phyloP scores from a whole-genome alignment of 805 yeast genomes.

The Wickerhamomyces rabaulensis region DNA sequence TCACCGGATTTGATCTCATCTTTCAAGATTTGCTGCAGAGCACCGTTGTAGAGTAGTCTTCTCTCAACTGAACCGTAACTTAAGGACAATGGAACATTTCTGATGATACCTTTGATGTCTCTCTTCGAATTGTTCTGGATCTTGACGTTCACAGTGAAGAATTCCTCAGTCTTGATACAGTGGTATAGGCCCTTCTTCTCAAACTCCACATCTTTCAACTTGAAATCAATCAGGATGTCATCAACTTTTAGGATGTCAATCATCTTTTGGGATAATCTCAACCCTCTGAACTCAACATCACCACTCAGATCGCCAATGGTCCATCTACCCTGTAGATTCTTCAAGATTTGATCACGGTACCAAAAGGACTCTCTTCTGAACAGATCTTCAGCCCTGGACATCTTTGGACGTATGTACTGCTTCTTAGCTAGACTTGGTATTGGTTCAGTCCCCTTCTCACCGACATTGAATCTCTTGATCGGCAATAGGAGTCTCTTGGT shows the following conservation, averaged over 20 bases:
- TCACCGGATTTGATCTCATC: conserved; percentile 38
- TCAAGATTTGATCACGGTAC: conserved; percentile 66
- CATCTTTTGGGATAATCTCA: conserved; percentile 60
- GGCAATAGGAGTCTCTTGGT: conserved; percentile 69
- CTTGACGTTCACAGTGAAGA: conserved; percentile 44
- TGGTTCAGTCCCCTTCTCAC: conserved; percentile 39
- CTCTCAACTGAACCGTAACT: conserved; percentile 40
- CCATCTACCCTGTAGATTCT: conserved; percentile 67
- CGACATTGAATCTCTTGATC: conserved; percentile 45
- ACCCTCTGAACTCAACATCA: conserved; percentile 56
- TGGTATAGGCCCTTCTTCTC: conserved; percentile 27
- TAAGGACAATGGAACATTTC: conserved; percentile 49
- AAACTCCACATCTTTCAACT: conserved; percentile 7
- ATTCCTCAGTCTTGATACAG: conserved; percentile 38
- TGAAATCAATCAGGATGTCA: conserved; percentile 38
- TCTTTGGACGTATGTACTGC: conserved; percentile 54
- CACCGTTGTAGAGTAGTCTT: conserved; percentile 67
- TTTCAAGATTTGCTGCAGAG: conserved; percentile 51
- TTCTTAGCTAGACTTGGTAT: conserved; percentile 69
- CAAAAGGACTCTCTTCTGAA: conserved; percentile 68
- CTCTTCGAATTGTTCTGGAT: conserved; percentile 43
- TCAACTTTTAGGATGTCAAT: conserved; percentile 47
- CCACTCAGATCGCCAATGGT: conserved; percentile 43
- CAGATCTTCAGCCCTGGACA: conserved; percentile 49
- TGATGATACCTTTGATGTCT: conserved; percentile 45